Conservation (phyloP, 2,329 filamentous ascomycete species). For the Pleomassaria siparia region DNA sequence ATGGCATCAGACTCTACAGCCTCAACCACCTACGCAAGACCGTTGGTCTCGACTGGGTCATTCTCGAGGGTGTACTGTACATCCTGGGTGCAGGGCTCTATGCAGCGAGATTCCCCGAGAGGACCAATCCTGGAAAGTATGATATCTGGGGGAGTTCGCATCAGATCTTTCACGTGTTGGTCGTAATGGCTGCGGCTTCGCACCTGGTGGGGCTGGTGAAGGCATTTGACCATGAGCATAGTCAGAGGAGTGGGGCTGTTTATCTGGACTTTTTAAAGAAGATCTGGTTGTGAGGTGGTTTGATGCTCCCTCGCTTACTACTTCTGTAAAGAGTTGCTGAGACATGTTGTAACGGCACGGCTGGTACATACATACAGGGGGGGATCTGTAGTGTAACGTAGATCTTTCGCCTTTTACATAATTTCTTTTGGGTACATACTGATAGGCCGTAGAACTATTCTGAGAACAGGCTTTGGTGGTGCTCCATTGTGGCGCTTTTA, state of each 20-base stretch:
- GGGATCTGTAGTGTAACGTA: too few relatives aligned
- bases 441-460: too few relatives aligned
- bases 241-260: slow-evolving; percentile 25
- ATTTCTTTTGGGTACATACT: too few relatives aligned
- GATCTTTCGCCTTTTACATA: too few relatives aligned
- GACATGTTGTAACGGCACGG: too few relatives aligned
- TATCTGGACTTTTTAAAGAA: slow-evolving; percentile 16
- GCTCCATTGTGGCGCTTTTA: too few relatives aligned
- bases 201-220: slow-evolving; percentile 80
- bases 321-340: background rate
- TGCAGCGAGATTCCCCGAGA: slow-evolving; percentile 82
- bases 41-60: slow-evolving; percentile 79
- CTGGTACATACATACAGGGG: too few relatives aligned
- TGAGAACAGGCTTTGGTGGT: too few relatives aligned
- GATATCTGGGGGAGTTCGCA: slow-evolving; percentile 94
- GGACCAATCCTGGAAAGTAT: slow-evolving; percentile 73
- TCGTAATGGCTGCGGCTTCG: slow-evolving; percentile 76
- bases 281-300: slow-evolving; percentile 10
- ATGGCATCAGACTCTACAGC: slow-evolving; percentile 71
- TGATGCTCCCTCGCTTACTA: background rate
- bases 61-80: slow-evolving; percentile 80
- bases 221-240: slow-evolving; percentile 86
- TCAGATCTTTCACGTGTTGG: slow-evolving; percentile 92
- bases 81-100: slow-evolving; percentile 84
- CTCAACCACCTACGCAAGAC: slow-evolving; percentile 64